phyloP scores from a whole-genome alignment of 345 rosid species.

The Ailanthus altissimus region DNA sequence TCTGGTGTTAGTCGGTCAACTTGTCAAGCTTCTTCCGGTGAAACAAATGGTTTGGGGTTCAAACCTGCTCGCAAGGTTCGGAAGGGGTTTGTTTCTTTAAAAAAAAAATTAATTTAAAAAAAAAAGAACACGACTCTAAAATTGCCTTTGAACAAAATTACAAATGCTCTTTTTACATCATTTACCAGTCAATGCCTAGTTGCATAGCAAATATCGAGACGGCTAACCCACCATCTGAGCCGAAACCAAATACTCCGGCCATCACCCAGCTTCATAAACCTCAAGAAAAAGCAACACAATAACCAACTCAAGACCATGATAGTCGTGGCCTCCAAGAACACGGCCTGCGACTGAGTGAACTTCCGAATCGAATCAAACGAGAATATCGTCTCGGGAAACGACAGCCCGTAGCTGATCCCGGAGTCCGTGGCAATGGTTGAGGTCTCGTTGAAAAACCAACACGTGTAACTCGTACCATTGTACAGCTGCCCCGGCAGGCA shows the following conservation, averaged over 20 bases:
- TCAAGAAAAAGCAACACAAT: conserved; percentile 58
- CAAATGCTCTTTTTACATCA: no score
- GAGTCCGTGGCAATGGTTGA: conserved; percentile 44
- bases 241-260: conserved; percentile 71
- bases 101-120: no score
- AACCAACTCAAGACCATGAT: conserved; percentile 77
- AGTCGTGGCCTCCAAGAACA: conserved; percentile 86
- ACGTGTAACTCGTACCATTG: conserved; percentile 45
- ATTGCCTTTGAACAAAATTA: no score
- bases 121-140: no score
- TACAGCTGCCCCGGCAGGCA: conserved; percentile 70
- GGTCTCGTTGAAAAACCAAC: conserved; percentile 46
- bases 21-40: no score
- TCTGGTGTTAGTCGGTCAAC: no score
- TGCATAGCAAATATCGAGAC: conserved; percentile 84
- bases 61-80: no score
- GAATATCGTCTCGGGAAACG: conserved; percentile 66
- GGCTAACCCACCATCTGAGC: conserved; percentile 92
- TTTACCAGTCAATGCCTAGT: conserved; percentile 94
- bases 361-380: conserved; percentile 71
- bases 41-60: no score
- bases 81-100: no score
- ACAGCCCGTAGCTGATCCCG: conserved; percentile 46
- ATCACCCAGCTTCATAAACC: conserved; percentile 77
- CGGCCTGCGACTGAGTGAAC: conserved; percentile 89